Evolutionary conservation across 2,329 filamentous ascomycete genomes (phyloP).

Genomic region (Clonostachys rhizophaga): DNA sequence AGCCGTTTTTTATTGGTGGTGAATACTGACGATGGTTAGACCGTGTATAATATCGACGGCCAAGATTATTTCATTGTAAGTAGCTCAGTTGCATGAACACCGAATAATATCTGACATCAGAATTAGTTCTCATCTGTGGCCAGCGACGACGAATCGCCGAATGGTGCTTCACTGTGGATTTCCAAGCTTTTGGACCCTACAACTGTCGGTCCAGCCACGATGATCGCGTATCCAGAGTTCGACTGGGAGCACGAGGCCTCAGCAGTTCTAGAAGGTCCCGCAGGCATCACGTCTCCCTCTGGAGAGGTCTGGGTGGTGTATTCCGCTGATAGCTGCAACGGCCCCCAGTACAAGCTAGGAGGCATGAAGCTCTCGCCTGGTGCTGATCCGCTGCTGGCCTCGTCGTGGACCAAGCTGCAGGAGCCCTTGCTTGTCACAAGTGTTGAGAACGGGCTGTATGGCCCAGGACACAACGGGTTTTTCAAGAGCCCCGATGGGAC

Average conservation of each 20-base stretch:
- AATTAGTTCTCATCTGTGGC: conserved; percentile 7
- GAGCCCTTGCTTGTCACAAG: conserved; percentile 6
- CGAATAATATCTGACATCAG: background rate
- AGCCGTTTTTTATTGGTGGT: too few relatives aligned
- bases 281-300: conserved; percentile 5
- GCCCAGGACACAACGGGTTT: conserved; percentile 10
- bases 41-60: conserved; percentile 1
- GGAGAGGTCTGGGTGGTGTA: conserved; percentile 9
- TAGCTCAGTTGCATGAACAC: background rate
- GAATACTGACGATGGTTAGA: background rate
- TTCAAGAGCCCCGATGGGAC: conserved; percentile 12
- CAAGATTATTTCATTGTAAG: conserved; percentile 2
- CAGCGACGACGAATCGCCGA: conserved; percentile 5
- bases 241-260: conserved; percentile 7
- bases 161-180: conserved; percentile 11
- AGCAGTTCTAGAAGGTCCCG: conserved; percentile 9
- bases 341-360: conserved; percentile 8
- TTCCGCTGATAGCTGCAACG: conserved; percentile 10
- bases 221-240: conserved; percentile 8
- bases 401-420: conserved; percentile 7
- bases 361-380: conserved; percentile 3
- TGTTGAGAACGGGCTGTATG: conserved; percentile 6
- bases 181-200: conserved; percentile 6
- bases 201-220: conserved; percentile 5
- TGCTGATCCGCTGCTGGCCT: conserved; percentile 5